Percentiles rank a stretch among this genome's conserved stretches.
phyloP scores from a whole-genome alignment of 1,139 yeast species.

The Suhomyces anneliseae region DNA sequence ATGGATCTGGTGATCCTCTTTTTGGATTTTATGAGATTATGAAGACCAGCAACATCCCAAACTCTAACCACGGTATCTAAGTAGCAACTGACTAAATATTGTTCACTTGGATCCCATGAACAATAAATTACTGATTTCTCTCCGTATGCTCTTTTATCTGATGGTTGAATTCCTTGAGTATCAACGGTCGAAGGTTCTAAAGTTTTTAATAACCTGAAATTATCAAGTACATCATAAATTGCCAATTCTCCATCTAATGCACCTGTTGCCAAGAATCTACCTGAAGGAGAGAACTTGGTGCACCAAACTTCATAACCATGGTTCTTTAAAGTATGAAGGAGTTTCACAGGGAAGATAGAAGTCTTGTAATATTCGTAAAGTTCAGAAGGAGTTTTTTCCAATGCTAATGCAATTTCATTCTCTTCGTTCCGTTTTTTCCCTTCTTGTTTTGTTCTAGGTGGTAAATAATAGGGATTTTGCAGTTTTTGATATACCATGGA shows the following conservation, averaged over 20 bases:
- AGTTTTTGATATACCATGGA: slow-evolving; percentile 30
- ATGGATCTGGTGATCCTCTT: slow-evolving; percentile 27
- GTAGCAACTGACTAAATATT: slow-evolving; percentile 66
- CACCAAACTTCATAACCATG: slow-evolving; percentile 86
- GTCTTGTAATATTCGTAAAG: slow-evolving; percentile 12
- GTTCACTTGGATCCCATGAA: slow-evolving; percentile 74
- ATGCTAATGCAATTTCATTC: slow-evolving; percentile 9
- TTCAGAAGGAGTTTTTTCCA: slow-evolving; percentile 9
- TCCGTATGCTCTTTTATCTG: slow-evolving; percentile 21
- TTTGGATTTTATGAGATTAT: slow-evolving; percentile 24
- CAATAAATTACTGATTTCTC: slow-evolving; percentile 59
- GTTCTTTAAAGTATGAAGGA: slow-evolving; percentile 40
- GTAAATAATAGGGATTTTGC: slow-evolving; percentile 35
- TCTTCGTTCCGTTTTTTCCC: slow-evolving; percentile 5
- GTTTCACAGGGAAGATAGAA: slow-evolving; percentile 47
- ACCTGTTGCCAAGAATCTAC: slow-evolving; percentile 72
- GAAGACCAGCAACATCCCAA: slow-evolving; percentile 55
- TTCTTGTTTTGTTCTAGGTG: slow-evolving; percentile 25
- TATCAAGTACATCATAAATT: slow-evolving; percentile 62
- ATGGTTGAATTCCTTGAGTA: slow-evolving; percentile 27
- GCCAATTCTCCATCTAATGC: slow-evolving; percentile 67
- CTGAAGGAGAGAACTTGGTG: slow-evolving; percentile 74
- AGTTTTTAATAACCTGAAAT: slow-evolving; percentile 46
- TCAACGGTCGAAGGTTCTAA: slow-evolving; percentile 37
- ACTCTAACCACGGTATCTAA: slow-evolving; percentile 65